These are phyloP conservation scores for Aspergillus bridgeri DNA, from an alignment of 495 filamentous ascomycete species.

Conservation along the genomic window DNA sequence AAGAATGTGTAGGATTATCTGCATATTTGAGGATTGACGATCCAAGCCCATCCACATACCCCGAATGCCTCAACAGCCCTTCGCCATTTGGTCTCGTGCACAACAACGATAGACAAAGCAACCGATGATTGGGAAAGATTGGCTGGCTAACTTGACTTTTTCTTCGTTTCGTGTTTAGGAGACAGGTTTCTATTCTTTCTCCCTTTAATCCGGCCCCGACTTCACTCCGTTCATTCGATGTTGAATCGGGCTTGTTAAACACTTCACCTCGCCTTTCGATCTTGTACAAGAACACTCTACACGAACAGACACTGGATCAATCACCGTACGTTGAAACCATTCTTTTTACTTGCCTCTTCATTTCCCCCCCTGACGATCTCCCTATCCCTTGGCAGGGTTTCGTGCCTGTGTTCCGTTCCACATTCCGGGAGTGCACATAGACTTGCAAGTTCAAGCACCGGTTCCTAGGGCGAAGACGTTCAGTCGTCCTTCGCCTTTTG, in stretches of 20 bases:
- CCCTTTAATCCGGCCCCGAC: constrained; percentile 15
- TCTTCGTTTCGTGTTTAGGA: constrained; percentile 3
- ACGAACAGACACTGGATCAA: constrained; percentile 28
- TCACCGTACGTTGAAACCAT: constrained; percentile 37
- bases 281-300: constrained; percentile 20
- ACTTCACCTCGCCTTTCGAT: constrained; percentile 11
- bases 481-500: constrained; percentile 63
- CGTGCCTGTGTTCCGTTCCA: constrained; percentile 45
- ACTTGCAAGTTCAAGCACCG: constrained; percentile 25
- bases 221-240: constrained; percentile 25
- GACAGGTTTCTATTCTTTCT: constrained; percentile 14
- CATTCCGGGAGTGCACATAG: constrained; percentile 49
- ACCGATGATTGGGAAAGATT: constrained; percentile 1
- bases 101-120: background rate
- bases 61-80: constrained; percentile 7
- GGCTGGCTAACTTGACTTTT: constrained; percentile 8
- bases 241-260: constrained; percentile 21
- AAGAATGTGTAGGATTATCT: constrained; percentile 11
- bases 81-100: constrained; percentile 4
- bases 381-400: constrained; percentile 45
- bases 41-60: constrained; percentile 17
- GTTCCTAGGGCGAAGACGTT: constrained; percentile 65
- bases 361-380: constrained; percentile 42
- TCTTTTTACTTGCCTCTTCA: constrained; percentile 27
- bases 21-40: constrained; percentile 17